Conservation (phyloP, 257 asterid species). For the Voacanga thouarsii region DNA sequence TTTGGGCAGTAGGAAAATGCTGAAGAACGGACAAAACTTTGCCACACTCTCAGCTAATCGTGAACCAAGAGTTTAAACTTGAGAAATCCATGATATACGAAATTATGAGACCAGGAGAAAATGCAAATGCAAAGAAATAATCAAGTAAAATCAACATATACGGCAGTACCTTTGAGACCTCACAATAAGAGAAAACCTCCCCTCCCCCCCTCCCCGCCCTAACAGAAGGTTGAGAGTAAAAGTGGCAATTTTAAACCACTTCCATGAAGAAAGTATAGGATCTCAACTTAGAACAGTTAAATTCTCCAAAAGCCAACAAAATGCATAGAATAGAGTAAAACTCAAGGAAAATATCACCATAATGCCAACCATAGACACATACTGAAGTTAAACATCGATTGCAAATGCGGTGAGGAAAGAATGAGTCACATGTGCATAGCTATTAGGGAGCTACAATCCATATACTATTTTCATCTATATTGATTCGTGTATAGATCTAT, state of each 20-base stretch:
- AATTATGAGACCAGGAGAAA: neutral
- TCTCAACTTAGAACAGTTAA: neutral
- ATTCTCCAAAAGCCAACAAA: slow-evolving; percentile 5
- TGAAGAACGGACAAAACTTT: neutral
- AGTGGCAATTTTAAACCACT: neutral
- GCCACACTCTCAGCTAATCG: neutral
- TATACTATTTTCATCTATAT: too few species aligned
- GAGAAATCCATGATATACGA: neutral
- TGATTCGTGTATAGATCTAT: too few species aligned
- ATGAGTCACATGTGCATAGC: too few species aligned
- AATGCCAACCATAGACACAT: neutral
- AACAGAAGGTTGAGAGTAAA: neutral
- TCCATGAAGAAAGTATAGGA: neutral
- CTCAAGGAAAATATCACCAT: neutral
- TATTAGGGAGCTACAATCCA: too few species aligned
- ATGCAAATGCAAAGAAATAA: neutral
- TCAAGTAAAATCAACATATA: neutral
- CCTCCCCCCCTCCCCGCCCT: too few species aligned
- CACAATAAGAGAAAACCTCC: neutral
- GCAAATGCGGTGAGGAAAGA: too few species aligned
- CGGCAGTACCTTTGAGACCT: neutral
- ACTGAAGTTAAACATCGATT: slow-evolving; percentile 13
- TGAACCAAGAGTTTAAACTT: neutral
- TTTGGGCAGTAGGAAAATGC: neutral
- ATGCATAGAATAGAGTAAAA: neutral